Base-by-base conservation (phyloP, 2,329 filamentous ascomycete genomes). In the Penicillium fuscoglaucum region DNA sequence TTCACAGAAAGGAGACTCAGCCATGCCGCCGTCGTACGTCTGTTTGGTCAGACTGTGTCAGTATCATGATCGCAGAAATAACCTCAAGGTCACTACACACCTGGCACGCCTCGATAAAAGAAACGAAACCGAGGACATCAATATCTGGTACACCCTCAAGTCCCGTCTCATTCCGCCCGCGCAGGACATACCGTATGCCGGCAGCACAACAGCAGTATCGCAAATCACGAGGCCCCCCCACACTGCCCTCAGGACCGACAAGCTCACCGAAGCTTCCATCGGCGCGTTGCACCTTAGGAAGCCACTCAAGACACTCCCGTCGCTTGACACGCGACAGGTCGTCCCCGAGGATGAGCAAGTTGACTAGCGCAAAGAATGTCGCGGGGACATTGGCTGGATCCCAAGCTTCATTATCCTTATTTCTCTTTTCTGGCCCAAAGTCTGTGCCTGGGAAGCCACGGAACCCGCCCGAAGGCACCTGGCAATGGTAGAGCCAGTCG, bases 191-290 rank as follows among this genome's bases (percentile, higher is more conserved):
- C 40, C 95, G 82, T 33, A 96, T 87, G 9, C 87, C 87, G 19
- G 90, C 85, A 4, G 90, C 93, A 70, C 92, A 87, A 73, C 95
- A 96, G 67, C 91, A 95, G 72, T 93, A 93, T 56, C 95, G 83
- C 78, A 92, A 89, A 75, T 99, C 95, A 55, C 85, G 84, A 0
- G 91, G 91, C 0, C 93, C 93, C 37, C 87, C 84, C n/a, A 93
- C 80, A 39, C 76, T 76, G 13, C 80, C 83, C 65, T 71, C 80
- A 6, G 85, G 84, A 5, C 82, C 83, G 3, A 93, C 71, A 1
- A 90, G 84, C 75, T 99, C 93, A 0, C 93, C 95, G 73, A 99
- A 98, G 68, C 92, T 96, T 2, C 95, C 95, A 72, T 98, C 90
- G 0, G 79, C 75, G 28, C 92, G 84, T 79, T 99, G 95, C 73